Percentiles rank a stretch among this genome's conserved stretches.
phyloP scores from a whole-genome alignment of 1,284 basidiomycete species.

The Coniophora puteana region DNA sequence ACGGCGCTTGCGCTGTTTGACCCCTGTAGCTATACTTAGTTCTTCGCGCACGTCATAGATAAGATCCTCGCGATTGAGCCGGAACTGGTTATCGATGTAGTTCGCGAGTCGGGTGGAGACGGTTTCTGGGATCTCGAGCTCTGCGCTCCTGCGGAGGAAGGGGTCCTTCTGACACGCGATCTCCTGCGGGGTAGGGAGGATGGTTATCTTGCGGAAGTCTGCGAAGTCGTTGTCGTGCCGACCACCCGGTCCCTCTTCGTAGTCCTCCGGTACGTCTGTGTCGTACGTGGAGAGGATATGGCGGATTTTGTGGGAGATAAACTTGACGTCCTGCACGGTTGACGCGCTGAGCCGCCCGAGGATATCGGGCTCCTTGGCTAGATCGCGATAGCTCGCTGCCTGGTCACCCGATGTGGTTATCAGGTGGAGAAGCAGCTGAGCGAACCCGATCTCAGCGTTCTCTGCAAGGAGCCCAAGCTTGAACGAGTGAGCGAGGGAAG shows the following conservation, averaged over 20 bases:
- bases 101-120: slow-evolving; percentile 31
- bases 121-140: slow-evolving; percentile 36
- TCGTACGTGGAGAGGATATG: slow-evolving; percentile 29
- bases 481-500: slow-evolving; percentile 34
- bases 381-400: slow-evolving; percentile 1
- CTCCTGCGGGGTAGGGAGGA: slow-evolving; percentile 55
- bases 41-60: slow-evolving; percentile 56
- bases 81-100: slow-evolving; percentile 58
- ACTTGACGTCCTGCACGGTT: slow-evolving; percentile 19
- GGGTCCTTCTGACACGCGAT: slow-evolving; percentile 36
- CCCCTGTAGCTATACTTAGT: slow-evolving; percentile 35
- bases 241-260: slow-evolving; percentile 40
- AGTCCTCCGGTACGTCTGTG: slow-evolving; percentile 11
- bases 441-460: slow-evolving; percentile 34
- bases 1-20: slow-evolving; percentile 26
- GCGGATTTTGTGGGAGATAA: slow-evolving; percentile 39
- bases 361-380: slow-evolving; percentile 1
- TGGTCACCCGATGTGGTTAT: slow-evolving; percentile 19
- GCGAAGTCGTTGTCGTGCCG: slow-evolving; percentile 57
- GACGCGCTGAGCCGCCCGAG: slow-evolving; percentile 1
- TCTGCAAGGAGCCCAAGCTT: slow-evolving; percentile 27
- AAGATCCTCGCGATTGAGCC: slow-evolving; percentile 58
- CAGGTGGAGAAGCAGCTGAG: slow-evolving; percentile 48
- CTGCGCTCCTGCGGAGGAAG: slow-evolving; percentile 38
- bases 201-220: slow-evolving; percentile 49